Evolutionary conservation across 345 rosid species (phyloP).

Genomic region (Microcos paniculata): DNA sequence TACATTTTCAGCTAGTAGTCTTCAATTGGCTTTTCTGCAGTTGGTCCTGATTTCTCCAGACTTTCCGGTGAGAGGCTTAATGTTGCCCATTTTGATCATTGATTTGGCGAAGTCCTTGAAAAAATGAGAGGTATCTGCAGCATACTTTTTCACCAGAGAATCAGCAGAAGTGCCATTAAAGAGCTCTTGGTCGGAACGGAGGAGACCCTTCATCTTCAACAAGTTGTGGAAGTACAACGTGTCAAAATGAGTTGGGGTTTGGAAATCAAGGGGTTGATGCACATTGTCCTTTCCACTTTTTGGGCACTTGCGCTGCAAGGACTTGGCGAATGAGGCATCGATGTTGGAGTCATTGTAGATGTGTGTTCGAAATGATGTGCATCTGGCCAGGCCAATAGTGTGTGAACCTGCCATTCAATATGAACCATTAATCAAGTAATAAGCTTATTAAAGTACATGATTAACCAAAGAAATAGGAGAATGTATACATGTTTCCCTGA

Average conservation of each 20-base stretch:
- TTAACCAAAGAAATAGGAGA: not conserved
- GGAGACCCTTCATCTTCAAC: constrained; percentile 39
- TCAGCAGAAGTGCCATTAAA: constrained; percentile 24
- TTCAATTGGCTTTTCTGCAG: constrained; percentile 37
- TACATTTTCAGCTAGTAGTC: not conserved
- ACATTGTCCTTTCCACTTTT: constrained; percentile 21
- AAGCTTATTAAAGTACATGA: not conserved
- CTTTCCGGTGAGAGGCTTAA: constrained; percentile 37
- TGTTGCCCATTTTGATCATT: constrained; percentile 48
- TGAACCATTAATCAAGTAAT: not conserved
- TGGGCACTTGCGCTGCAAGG: constrained; percentile 21
- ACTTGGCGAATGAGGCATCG: constrained; percentile 27
- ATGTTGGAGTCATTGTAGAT: constrained; percentile 38
- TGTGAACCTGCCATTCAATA: constrained; percentile 26
- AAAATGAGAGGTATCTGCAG: constrained; percentile 22
- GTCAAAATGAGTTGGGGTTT: constrained; percentile 28
- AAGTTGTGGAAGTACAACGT: constrained; percentile 31
- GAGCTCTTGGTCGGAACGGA: constrained; percentile 40
- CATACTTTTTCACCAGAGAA: constrained; percentile 26
- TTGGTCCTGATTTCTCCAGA: constrained; percentile 39
- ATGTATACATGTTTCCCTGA: too few relatives aligned
- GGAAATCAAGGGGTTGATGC: constrained; percentile 20
- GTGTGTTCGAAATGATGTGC: constrained; percentile 25
- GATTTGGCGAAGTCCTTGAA: constrained; percentile 32
- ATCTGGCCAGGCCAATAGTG: constrained; percentile 41